Base-by-base conservation (phyloP, 352 stramenopile genomes). In the Thraustotheca clavata region DNA sequence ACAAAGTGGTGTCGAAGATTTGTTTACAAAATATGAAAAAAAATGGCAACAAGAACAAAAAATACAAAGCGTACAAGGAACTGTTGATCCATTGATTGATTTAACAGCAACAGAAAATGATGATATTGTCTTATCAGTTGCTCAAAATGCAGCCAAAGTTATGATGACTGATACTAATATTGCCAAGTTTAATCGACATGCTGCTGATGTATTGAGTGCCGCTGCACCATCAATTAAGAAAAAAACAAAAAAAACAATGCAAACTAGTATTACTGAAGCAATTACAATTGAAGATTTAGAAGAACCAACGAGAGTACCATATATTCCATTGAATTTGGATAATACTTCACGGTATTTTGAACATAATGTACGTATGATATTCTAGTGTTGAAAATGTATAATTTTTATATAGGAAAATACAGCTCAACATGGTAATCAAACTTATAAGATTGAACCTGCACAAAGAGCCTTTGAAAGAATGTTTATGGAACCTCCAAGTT, bases 21-120 rank as follows among this genome's bases (percentile, higher is more conserved):
- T 93, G 74, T 93, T 93, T 29, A 89, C 84, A 29, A 86, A 83
- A 50, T 93, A 86, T 62, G 84, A 93, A 52, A 82, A 90, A 43
- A 83, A 89, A 54, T 81, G 89, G 52, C 73, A 81, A 57, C 77
- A 88, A 59, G 68, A 84, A 43, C 60, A 73, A 5, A 77, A 72
- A 20, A 71, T 62, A 12, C 36, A 18, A 3, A 67, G 88, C 14
- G 79, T 89, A 39, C 80, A 81, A 22, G 77, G 77, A 0, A 66
- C 88, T 35, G 84, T 93, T 8, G 84, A 93, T 43, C 84, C 82
- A 22, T 68, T 93, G 8, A 75, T 93, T 20, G 84, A 93, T 70
- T 69, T 93, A 18, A 88, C 81, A 14, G 65, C 77, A 11, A 93
- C 83, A 0, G 77, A 82, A 39, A 78, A 87, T 60, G 84, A 91